Percentiles rank a stretch among this genome's conserved stretches.
Evolutionary conservation across 495 filamentous ascomycete genomes (phyloP).

Genomic region (Penicillium canescens): DNA sequence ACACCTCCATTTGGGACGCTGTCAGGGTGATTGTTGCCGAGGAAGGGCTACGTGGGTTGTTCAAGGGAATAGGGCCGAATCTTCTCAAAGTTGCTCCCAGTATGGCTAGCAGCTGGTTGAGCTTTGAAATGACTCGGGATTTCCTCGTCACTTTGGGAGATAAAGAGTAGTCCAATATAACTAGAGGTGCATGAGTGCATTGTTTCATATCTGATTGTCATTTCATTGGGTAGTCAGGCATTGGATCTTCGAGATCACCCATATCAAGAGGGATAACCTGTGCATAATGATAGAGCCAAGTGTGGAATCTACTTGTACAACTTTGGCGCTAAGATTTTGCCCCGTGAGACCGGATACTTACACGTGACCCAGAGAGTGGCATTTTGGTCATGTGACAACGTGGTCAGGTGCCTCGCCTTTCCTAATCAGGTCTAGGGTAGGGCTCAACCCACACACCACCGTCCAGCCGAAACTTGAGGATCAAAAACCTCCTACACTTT

Average conservation of each 20-base stretch:
- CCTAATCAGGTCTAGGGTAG: conserved; percentile 42
- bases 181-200: conserved; percentile 17
- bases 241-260: background rate
- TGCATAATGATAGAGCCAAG: background rate
- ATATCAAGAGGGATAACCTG: background rate
- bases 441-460: conserved; percentile 52
- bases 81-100: conserved; percentile 95
- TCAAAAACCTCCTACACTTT: conserved; percentile 46
- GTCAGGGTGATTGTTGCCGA: conserved; percentile 75
- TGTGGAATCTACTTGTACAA: too few species aligned
- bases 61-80: conserved; percentile 93
- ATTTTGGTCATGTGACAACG: too few species aligned
- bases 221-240: background rate
- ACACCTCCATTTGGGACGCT: conserved; percentile 83
- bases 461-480: conserved; percentile 46
- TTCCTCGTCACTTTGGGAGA: conserved; percentile 65
- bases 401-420: conserved; percentile 4
- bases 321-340: too few species aligned
- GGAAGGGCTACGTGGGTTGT: conserved; percentile 76
- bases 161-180: conserved; percentile 27
- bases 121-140: conserved; percentile 91
- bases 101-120: conserved; percentile 98
- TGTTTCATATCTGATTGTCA: background rate
- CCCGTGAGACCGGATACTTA: too few species aligned
- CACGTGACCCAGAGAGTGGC: background rate